phyloP scores from a whole-genome alignment of 106 monocot species.

The Allium fistulosum region DNA sequence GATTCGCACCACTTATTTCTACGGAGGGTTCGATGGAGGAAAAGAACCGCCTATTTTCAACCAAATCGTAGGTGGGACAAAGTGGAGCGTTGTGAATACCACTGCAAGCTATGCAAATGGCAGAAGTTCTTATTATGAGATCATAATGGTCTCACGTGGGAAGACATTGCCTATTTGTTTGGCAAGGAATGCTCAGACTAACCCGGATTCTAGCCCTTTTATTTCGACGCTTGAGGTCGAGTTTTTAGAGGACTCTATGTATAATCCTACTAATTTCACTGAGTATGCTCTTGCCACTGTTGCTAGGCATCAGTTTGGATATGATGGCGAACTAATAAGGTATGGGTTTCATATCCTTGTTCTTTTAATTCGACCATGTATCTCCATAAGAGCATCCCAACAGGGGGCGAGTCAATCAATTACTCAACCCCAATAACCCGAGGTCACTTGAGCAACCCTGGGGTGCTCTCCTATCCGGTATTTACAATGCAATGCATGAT shows the following conservation, averaged over 20 bases:
- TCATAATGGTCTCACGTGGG: slow-evolving; percentile 28
- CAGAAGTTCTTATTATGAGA: slow-evolving; percentile 66
- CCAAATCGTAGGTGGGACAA: slow-evolving; percentile 70
- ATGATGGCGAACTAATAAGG: slow-evolving; percentile 6
- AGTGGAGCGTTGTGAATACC: slow-evolving; percentile 85
- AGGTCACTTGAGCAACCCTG: no score
- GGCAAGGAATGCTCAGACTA: slow-evolving; percentile 45
- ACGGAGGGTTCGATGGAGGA: slow-evolving; percentile 83
- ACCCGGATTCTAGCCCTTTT: slow-evolving; percentile 34
- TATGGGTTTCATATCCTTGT: not conserved
- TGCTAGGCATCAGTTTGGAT: slow-evolving; percentile 59
- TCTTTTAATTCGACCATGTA: no score
- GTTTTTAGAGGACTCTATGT: slow-evolving; percentile 69
- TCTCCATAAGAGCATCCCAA: no score
- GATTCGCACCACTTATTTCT: slow-evolving; percentile 77
- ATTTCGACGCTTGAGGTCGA: slow-evolving; percentile 65
- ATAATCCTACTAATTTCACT: slow-evolving; percentile 49
- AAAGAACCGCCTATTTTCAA: slow-evolving; percentile 63
- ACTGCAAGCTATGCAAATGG: slow-evolving; percentile 33
- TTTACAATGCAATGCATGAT: no score
- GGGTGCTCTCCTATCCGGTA: no score
- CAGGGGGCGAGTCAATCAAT: no score
- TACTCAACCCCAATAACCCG: no score
- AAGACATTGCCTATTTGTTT: slow-evolving; percentile 76
- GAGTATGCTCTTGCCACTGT: slow-evolving; percentile 47